phyloP scores from a whole-genome alignment of 1,139 yeast genomes.

The Candida sp. region DNA sequence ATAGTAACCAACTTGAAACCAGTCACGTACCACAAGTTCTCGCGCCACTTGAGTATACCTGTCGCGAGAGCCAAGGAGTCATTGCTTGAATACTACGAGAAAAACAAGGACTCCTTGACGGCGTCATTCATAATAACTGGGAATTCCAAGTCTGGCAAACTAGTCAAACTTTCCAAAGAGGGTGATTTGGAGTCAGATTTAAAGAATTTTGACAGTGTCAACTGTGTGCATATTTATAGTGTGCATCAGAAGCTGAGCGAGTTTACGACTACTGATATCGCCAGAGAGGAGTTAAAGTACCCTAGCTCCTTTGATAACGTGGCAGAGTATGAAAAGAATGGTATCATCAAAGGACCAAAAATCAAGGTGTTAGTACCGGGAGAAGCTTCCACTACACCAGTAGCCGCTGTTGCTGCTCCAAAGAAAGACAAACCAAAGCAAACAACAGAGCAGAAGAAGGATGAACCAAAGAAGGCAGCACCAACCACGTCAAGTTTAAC shows the following conservation, averaged over 20 bases:
- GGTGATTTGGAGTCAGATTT: slow-evolving; percentile 19
- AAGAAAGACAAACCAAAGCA: background rate
- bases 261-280: slow-evolving; percentile 27
- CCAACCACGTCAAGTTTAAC: slow-evolving; percentile 22
- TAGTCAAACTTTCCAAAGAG: slow-evolving; percentile 26
- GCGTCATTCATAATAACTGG: slow-evolving; percentile 44
- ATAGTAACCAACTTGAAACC: slow-evolving; percentile 27
- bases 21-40: slow-evolving; percentile 34
- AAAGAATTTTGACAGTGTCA: slow-evolving; percentile 22
- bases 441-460: background rate
- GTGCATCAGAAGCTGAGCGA: slow-evolving; percentile 22
- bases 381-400: slow-evolving; percentile 4
- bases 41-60: slow-evolving; percentile 32
- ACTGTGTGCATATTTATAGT: slow-evolving; percentile 37
- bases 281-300: slow-evolving; percentile 30
- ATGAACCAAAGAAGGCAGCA: slow-evolving; percentile 9
- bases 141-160: slow-evolving; percentile 7
- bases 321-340: slow-evolving; percentile 27
- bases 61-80: slow-evolving; percentile 31
- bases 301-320: slow-evolving; percentile 22
- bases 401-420: background rate
- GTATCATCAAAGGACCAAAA: slow-evolving; percentile 40
- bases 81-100: slow-evolving; percentile 34
- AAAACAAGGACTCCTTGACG: slow-evolving; percentile 31
- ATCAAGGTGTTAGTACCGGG: slow-evolving; percentile 15